A percentile compares a stretch with the other conserved stretches of the same genome.
These are phyloP conservation scores for Cryphonectria japonica DNA, from an alignment of 2,329 filamentous ascomycete species.

Conservation along the genomic window DNA sequence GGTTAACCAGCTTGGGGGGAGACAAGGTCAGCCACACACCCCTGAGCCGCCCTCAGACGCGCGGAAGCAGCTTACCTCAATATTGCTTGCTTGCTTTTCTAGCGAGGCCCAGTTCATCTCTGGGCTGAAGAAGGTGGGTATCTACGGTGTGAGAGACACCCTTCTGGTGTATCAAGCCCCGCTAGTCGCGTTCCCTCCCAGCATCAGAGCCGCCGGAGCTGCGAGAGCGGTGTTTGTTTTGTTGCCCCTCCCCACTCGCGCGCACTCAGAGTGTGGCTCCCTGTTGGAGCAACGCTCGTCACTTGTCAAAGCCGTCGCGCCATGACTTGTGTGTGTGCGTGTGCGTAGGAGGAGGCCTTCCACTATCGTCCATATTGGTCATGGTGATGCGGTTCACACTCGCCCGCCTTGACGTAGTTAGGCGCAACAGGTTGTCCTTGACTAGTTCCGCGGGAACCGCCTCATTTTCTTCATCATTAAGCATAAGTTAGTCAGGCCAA, in stretches of 20 bases:
- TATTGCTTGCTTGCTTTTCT: not conserved
- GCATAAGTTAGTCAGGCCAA: constrained; percentile 1
- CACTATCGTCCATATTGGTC: not conserved
- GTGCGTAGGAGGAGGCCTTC: not conserved
- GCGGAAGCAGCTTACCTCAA: not conserved
- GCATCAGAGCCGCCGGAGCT: not conserved
- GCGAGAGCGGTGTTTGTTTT: not conserved
- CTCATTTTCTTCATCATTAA: constrained; percentile 1
- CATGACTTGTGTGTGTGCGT: not conserved
- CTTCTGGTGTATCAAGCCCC: not conserved
- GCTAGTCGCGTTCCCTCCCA: not conserved
- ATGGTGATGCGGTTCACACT: not conserved
- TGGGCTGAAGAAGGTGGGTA: not conserved
- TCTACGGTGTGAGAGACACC: not conserved
- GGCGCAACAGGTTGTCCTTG: not conserved
- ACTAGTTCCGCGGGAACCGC: not conserved
- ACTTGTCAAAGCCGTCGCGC: not conserved
- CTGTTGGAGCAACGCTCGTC: not conserved
- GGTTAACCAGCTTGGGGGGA: not conserved
- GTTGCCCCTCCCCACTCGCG: not conserved
- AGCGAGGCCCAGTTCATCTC: not conserved
- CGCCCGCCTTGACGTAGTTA: not conserved
- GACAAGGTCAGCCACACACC: not conserved
- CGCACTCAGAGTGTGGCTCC: not conserved
- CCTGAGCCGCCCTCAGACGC: not conserved